Percentiles rank a stretch among this genome's conserved stretches.
phyloP scores from a whole-genome alignment of 805 yeast species.

The Schwanniomyces occidentalis region DNA sequence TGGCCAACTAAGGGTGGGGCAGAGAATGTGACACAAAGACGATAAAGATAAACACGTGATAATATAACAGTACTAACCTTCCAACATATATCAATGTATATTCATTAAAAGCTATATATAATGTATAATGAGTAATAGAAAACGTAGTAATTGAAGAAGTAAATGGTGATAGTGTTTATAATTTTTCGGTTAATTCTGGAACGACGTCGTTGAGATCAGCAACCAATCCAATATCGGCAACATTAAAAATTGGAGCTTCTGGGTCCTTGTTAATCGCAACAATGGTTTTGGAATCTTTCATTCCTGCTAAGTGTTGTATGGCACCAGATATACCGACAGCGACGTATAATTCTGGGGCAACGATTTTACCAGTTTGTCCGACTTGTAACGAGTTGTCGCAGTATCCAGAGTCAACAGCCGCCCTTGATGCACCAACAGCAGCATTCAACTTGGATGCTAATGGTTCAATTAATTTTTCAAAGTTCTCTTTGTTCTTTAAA shows the following conservation, averaged over 20 bases:
- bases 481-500: conserved; percentile 83
- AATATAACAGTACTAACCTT: no score
- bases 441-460: conserved; percentile 83
- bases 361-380: conserved; percentile 97
- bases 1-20: no score
- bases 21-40: no score
- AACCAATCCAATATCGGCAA: conserved; percentile 86
- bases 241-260: conserved; percentile 90
- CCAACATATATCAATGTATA: no score
- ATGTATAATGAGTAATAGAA: no score
- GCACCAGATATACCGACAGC: conserved; percentile 98
- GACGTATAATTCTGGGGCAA: conserved; percentile 91
- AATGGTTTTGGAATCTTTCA: conserved; percentile 92
- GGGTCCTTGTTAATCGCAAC: conserved; percentile 94
- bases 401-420: conserved; percentile 95
- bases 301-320: conserved; percentile 96
- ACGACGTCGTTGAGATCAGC: conserved; percentile 84
- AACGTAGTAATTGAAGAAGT: no score
- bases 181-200: conserved; percentile 86
- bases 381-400: conserved; percentile 96
- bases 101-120: no score
- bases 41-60: no score
- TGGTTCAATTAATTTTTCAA: conserved; percentile 75
- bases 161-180: conserved; percentile 34
- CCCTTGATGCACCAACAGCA: conserved; percentile 96